A percentile compares a stretch with the other conserved stretches of the same genome.
Conservation (phyloP, 148 eudicot genomes). For the Tetragonia tetragonoides region DNA sequence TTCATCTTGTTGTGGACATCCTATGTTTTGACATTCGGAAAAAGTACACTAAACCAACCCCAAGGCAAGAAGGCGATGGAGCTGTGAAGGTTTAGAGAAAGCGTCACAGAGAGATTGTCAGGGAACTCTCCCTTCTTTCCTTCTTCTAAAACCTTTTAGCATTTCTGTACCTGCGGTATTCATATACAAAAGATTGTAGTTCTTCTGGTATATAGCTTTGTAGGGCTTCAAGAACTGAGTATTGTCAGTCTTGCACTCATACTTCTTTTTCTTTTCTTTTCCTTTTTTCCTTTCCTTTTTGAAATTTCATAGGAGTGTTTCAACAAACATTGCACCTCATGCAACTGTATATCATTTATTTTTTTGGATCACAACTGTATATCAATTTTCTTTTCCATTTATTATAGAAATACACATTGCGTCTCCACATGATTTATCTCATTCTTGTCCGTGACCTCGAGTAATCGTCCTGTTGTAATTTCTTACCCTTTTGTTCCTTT, state of each 20-base stretch:
- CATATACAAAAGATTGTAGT: background rate
- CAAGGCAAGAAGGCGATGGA: slow-evolving; percentile 12
- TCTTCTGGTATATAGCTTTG: slow-evolving; percentile 22
- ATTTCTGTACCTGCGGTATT: slow-evolving; percentile 2
- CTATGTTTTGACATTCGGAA: slow-evolving; percentile 4
- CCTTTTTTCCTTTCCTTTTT: background rate
- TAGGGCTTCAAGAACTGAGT: slow-evolving; percentile 26
- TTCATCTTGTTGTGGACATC: slow-evolving; percentile 13
- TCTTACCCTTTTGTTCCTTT: too few relatives aligned
- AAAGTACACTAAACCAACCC: slow-evolving; percentile 18
- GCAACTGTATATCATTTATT: slow-evolving; percentile 30
- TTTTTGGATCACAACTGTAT: background rate
- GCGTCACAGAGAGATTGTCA: background rate
- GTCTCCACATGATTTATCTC: background rate
- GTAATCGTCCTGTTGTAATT: too few relatives aligned
- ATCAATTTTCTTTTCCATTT: background rate
- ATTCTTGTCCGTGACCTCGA: too few relatives aligned
- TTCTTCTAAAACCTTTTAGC: background rate
- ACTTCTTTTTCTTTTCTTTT: background rate
- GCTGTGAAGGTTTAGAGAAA: slow-evolving; percentile 15
- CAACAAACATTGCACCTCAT: background rate
- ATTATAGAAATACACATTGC: background rate
- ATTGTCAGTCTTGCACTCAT: background rate
- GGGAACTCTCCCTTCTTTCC: background rate
- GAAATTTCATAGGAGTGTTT: background rate